Evolutionary conservation across 2,329 filamentous ascomycete genomes (phyloP).

Genomic region (Sporothrix pallida): DNA sequence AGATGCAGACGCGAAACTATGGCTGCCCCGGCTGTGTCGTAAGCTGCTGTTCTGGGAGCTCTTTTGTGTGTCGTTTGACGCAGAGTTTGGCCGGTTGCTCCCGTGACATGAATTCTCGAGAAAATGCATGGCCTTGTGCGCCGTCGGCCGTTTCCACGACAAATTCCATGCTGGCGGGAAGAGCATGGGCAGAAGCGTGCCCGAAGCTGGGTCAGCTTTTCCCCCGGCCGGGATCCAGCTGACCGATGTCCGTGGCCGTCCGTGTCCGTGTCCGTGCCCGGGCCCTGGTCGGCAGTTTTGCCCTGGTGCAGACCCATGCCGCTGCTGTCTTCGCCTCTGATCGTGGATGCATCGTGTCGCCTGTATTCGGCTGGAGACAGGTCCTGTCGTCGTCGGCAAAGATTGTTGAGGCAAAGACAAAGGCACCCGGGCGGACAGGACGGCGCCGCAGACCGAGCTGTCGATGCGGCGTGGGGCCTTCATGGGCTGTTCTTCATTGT

Average conservation of each 20-base stretch:
- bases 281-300: neutral
- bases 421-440: conserved; percentile 54
- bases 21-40: neutral
- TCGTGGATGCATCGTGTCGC: conserved; percentile 31
- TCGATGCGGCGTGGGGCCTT: conserved; percentile 65
- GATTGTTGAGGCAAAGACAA: neutral
- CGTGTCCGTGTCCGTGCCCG: neutral
- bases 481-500: conserved; percentile 64
- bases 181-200: conserved; percentile 37
- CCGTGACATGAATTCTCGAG: neutral
- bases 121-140: conserved; percentile 3
- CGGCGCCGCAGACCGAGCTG: conserved; percentile 63
- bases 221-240: conserved; percentile 2
- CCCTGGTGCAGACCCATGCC: no score
- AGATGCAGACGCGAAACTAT: conserved; percentile 1
- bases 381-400: neutral
- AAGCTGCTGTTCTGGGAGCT: neutral
- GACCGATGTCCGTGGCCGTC: neutral
- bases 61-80: neutral
- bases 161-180: conserved; percentile 32
- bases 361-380: neutral
- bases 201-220: conserved; percentile 34
- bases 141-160: conserved; percentile 20
- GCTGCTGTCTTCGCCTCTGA: neutral
- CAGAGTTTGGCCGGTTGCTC: neutral